Evolutionary conservation across 768 basidiomycete species (phyloP).

Genomic region (Jaapia argillacea): DNA sequence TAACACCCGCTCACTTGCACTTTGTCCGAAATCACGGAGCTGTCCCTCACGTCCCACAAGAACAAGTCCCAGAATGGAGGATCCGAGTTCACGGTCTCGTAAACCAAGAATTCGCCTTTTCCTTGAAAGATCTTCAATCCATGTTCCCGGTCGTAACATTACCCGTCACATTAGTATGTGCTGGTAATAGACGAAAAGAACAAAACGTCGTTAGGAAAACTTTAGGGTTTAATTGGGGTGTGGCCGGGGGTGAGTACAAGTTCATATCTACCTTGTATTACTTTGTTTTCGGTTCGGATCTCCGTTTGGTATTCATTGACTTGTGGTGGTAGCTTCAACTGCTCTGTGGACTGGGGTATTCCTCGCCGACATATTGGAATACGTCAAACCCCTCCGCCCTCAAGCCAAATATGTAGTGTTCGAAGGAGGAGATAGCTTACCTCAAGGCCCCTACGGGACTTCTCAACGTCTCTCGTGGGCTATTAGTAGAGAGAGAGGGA

Average conservation of each 20-base stretch:
- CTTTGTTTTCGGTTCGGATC: background rate
- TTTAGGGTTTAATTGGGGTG: conserved; percentile 48
- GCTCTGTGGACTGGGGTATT: conserved; percentile 53
- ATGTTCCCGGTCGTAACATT: conserved; percentile 44
- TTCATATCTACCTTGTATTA: too few relatives aligned
- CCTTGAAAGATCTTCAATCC: conserved; percentile 32
- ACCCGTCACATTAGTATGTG: conserved; percentile 53
- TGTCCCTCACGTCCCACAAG: conserved; percentile 35
- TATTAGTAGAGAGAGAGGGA: conserved; percentile 31
- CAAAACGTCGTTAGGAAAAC: conserved; percentile 51
- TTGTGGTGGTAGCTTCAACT: conserved; percentile 27
- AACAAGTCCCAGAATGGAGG: conserved; percentile 30
- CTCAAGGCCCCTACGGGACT: conserved; percentile 54
- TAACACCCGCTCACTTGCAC: conserved; percentile 26
- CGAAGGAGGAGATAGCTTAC: conserved; percentile 46
- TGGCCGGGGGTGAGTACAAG: conserved; percentile 32
- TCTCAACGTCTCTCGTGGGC: conserved; percentile 37
- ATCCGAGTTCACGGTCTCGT: conserved; percentile 35
- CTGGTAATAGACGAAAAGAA: conserved; percentile 57
- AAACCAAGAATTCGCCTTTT: conserved; percentile 24
- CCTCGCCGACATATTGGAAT: conserved; percentile 41
- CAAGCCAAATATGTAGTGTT: conserved; percentile 43
- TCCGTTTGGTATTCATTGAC: background rate
- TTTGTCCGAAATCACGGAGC: conserved; percentile 59
- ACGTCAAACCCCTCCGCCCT: conserved; percentile 26